A percentile compares a stretch with the other conserved stretches of the same genome.
phyloP scores from a whole-genome alignment of 2,329 filamentous ascomycete genomes.

The Alternaria infectoria region DNA sequence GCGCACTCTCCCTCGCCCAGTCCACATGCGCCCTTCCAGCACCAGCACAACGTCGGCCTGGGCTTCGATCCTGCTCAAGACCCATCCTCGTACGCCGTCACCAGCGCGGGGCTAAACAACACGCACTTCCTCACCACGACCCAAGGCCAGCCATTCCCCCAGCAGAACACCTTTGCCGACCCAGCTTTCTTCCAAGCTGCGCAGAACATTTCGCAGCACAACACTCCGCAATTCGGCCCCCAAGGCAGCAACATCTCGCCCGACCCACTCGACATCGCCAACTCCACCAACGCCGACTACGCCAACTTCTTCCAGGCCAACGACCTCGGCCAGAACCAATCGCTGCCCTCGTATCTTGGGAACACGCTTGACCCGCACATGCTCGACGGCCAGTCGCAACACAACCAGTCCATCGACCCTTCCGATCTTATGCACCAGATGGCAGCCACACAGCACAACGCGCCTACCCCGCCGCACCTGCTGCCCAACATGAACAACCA shows the following conservation, averaged over 20 bases:
- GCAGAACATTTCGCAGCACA: constrained; percentile 61
- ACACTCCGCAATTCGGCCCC: constrained; percentile 52
- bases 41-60: constrained; percentile 61
- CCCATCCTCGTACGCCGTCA: constrained; percentile 46
- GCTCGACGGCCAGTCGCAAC: constrained; percentile 49
- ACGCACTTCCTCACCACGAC: constrained; percentile 55
- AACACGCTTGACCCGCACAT: constrained; percentile 53
- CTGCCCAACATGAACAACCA: constrained; percentile 60
- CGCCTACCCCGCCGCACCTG: constrained; percentile 63
- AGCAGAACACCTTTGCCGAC: constrained; percentile 50
- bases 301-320: constrained; percentile 62
- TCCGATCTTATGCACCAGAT: constrained; percentile 58
- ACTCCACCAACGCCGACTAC: constrained; percentile 46
- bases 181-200: constrained; percentile 50
- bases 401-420: constrained; percentile 54
- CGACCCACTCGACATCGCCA: constrained; percentile 45
- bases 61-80: constrained; percentile 44
- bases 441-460: constrained; percentile 57
- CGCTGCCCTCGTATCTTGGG: constrained; percentile 63
- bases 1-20: constrained; percentile 71
- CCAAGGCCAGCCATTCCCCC: constrained; percentile 52
- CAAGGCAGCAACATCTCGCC: constrained; percentile 48
- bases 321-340: constrained; percentile 62
- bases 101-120: constrained; percentile 46
- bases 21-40: constrained; percentile 61